Percentiles rank a stretch among this genome's conserved stretches.
Conservation (phyloP, 1,139 yeast species). For the Yarrowia galli region DNA sequence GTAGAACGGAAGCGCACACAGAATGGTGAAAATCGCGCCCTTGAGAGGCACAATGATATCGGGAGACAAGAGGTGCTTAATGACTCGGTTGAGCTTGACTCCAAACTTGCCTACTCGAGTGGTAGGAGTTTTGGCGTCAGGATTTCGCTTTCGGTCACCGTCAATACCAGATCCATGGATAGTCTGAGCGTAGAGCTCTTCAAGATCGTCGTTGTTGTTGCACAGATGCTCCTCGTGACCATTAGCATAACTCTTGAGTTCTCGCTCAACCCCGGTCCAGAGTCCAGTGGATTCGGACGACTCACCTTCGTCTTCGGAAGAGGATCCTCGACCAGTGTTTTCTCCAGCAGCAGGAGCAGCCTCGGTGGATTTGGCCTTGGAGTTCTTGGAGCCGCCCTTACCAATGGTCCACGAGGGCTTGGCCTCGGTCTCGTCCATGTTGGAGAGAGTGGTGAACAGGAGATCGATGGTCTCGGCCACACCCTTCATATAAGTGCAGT, state of each 20-base stretch:
- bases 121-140: slow-evolving; percentile 24
- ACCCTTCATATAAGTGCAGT: slow-evolving; percentile 25
- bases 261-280: slow-evolving; percentile 12
- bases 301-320: neutral
- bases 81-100: slow-evolving; percentile 22
- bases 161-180: slow-evolving; percentile 1
- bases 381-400: slow-evolving; percentile 20
- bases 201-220: slow-evolving; percentile 15
- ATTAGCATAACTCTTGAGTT: slow-evolving; percentile 1
- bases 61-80: slow-evolving; percentile 42
- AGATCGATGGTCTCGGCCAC: slow-evolving; percentile 22
- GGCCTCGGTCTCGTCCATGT: slow-evolving; percentile 32
- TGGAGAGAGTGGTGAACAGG: slow-evolving; percentile 11
- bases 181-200: slow-evolving; percentile 8
- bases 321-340: neutral
- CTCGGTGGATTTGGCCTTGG: neutral
- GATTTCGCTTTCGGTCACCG: slow-evolving; percentile 25
- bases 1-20: slow-evolving; percentile 47
- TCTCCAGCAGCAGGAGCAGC: slow-evolving; percentile 22
- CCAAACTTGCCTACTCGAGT: slow-evolving; percentile 8
- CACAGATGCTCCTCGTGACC: slow-evolving; percentile 26
- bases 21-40: slow-evolving; percentile 45
- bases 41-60: slow-evolving; percentile 46
- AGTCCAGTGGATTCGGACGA: neutral
- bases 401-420: slow-evolving; percentile 25